Evolutionary conservation across 805 yeast genomes (phyloP).

Genomic region (Saccharomycopsis amapae): DNA sequence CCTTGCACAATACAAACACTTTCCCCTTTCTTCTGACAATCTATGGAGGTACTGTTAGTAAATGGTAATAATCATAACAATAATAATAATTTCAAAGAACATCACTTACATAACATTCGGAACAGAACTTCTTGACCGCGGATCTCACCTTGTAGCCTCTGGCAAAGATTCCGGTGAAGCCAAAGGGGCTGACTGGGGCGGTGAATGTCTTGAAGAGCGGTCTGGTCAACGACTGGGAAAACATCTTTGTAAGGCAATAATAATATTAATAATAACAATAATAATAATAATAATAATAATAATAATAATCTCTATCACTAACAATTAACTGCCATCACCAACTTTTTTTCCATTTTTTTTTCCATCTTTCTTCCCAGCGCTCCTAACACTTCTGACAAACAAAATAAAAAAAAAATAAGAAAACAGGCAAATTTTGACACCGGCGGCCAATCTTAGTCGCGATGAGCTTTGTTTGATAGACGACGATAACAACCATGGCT

Average conservation of each 20-base stretch:
- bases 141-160: slow-evolving; percentile 90
- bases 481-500: not conserved
- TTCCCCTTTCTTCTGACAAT: slow-evolving; percentile 93
- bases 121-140: slow-evolving; percentile 87
- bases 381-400: no score
- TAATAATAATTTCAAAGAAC: no score
- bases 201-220: slow-evolving; percentile 3
- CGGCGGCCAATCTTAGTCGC: no score
- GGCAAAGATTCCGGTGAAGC: slow-evolving; percentile 22
- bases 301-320: no score
- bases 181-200: slow-evolving; percentile 9
- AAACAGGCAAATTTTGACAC: no score
- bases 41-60: slow-evolving; percentile 24
- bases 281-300: not conserved
- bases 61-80: no score
- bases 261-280: not conserved
- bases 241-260: no score
- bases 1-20: slow-evolving; percentile 87
- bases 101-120: slow-evolving; percentile 84
- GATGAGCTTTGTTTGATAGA: no score
- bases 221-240: not conserved
- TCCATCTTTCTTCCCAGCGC: no score
- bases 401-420: no score
- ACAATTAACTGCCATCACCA: no score
- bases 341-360: no score